phyloP scores from a whole-genome alignment of 2,329 filamentous ascomycete species.

The Trichoderma polysporum region DNA sequence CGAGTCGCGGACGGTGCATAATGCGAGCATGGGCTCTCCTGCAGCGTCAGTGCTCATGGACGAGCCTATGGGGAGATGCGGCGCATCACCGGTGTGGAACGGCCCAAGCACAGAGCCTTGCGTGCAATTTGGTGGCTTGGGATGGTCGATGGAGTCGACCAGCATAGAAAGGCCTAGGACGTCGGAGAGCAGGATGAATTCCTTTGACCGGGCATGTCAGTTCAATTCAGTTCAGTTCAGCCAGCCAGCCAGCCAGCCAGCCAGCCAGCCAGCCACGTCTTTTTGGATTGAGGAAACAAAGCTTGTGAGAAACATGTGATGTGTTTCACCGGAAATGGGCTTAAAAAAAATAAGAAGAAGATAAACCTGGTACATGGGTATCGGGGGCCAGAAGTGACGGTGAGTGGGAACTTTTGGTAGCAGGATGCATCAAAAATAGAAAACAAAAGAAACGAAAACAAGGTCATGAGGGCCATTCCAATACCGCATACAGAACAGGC shows the following conservation, averaged over 20 bases:
- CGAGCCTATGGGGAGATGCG: slow-evolving; percentile 50
- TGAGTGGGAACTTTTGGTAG: neutral
- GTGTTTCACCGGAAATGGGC: neutral
- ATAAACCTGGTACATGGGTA: neutral
- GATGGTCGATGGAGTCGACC: slow-evolving; percentile 74
- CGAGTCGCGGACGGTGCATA: slow-evolving; percentile 66
- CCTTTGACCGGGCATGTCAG: too few relatives aligned
- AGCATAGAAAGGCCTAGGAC: slow-evolving; percentile 72
- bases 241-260: too few relatives aligned
- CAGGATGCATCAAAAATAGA: neutral
- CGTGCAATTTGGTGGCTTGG: slow-evolving; percentile 65
- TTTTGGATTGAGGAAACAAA: neutral
- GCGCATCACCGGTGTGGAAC: slow-evolving; percentile 75
- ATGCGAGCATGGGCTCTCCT: slow-evolving; percentile 64
- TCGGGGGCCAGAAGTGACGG: neutral
- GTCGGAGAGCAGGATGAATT: slow-evolving; percentile 76
- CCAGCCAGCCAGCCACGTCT: too few relatives aligned
- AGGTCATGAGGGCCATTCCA: too few relatives aligned
- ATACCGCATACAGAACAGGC: too few relatives aligned
- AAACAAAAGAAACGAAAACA: too few relatives aligned
- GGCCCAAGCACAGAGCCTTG: slow-evolving; percentile 78
- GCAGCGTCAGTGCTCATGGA: slow-evolving; percentile 62
- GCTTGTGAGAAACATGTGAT: neutral
- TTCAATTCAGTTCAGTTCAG: neutral
- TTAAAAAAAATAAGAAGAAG: neutral